Evolutionary conservation across 352 stramenopile genomes (phyloP), one percentile per base, ranked within the genome.

Genomic region (Pythium vanterpoolii): DNA sequence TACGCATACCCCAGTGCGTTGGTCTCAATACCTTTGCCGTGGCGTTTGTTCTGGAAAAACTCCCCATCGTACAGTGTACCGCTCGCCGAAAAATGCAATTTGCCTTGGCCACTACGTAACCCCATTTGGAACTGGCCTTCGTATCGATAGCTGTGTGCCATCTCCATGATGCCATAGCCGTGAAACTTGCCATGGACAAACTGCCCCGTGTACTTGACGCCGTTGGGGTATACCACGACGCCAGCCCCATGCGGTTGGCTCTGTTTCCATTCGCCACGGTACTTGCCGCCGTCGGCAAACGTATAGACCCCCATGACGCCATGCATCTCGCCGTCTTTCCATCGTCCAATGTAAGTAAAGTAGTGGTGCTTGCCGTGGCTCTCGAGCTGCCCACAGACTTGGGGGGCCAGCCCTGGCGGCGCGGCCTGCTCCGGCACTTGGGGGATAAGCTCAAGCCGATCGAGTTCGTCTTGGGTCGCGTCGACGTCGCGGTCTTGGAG

Each of bases 301-400:
- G 73, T 71, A 57, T 88, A 91, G 11, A 89, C 76, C 24, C 81
- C 81, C 49, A 89, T 65, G 14, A 66, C 50, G 11, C 79, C 68
- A 7, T 83, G 76, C 79, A 91, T 91, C 64, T 87, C 72, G 23
- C 81, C 81, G 21, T 73, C 48, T 59, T 83, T 86, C 81, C 81
- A 91, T 24, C 74, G 76, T 5, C 81, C 81, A 9, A 78, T 83
- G 66, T 89, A 91, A 19, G 64, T 79, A 58, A 86, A 79, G 61
- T 82, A 91, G 0, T 26, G 26, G 57, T 91, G 81, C 34, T 86
- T 87, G 5, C 79, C 79, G 28, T 79, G 77, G 36, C 77, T 88
- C 58, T 89, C 79, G 28, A 87, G 73, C 44, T 79, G 72, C 0
- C 79, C 81, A 34, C 69, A 72, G 9, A 91, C 79, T 43, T 76